Percentiles rank a stretch among this genome's conserved stretches.
phyloP scores from a whole-genome alignment of 768 basidiomycete genomes.

The Sporobolomyces pararoseus region DNA sequence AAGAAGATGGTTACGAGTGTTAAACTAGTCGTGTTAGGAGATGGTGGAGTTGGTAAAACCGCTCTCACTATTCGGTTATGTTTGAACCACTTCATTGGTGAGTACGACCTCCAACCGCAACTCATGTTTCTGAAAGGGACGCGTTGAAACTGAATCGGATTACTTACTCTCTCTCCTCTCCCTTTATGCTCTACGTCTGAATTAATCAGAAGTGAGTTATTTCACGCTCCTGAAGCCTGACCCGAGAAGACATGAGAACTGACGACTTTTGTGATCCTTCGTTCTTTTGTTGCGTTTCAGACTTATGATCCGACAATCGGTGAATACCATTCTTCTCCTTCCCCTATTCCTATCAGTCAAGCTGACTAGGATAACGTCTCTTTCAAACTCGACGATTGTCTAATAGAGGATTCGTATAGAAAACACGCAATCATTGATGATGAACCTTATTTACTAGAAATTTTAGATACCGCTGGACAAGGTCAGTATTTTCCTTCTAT shows the following conservation, averaged over 20 bases:
- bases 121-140: too few species aligned
- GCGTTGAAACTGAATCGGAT: too few species aligned
- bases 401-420: conserved; percentile 45
- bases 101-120: not conserved
- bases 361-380: not conserved
- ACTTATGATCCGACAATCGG: conserved; percentile 47
- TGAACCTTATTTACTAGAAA: conserved; percentile 95
- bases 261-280: not conserved
- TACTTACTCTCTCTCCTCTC: not conserved
- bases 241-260: not conserved
- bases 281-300: conserved; percentile 11
- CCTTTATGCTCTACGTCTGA: too few species aligned
- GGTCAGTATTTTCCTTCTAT: conserved; percentile 41
- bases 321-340: conserved; percentile 6
- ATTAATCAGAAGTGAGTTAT: too few species aligned
- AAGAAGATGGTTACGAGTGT: conserved; percentile 41
- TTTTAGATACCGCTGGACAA: conserved; percentile 94
- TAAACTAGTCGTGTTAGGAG: conserved; percentile 50
- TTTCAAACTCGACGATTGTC: not conserved
- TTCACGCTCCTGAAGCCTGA: too few species aligned
- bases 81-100: conserved; percentile 44
- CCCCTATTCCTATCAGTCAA: not conserved
- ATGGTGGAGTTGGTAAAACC: conserved; percentile 54
- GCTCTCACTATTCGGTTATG: conserved; percentile 51
- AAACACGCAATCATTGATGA: conserved; percentile 90